These are phyloP conservation scores for Diaporthe velutina DNA, from an alignment of 2,329 filamentous ascomycete species.

Conservation along the genomic window DNA sequence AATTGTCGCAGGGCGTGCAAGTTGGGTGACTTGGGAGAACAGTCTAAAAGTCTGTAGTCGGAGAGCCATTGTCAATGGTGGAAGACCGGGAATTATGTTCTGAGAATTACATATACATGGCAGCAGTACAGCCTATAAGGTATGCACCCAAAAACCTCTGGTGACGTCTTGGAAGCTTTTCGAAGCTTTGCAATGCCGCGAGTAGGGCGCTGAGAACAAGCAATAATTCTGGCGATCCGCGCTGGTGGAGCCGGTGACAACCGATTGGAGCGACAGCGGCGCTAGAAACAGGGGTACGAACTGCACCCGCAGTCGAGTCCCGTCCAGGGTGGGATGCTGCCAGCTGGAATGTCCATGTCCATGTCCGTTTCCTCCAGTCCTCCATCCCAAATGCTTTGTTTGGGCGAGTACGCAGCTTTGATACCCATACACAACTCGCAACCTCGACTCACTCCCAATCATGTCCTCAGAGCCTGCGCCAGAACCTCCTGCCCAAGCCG, in stretches of 20 bases:
- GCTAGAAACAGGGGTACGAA: constrained; percentile 36
- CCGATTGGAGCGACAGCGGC: constrained; percentile 35
- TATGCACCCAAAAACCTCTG: not conserved
- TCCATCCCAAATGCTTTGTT: constrained; percentile 21
- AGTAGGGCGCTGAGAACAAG: not conserved
- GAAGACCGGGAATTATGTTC: no score
- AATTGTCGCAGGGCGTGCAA: constrained; percentile 41
- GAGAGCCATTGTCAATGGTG: constrained; percentile 31
- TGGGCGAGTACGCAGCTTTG: constrained; percentile 32
- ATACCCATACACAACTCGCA: constrained; percentile 8
- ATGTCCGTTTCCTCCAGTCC: constrained; percentile 16
- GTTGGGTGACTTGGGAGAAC: constrained; percentile 28
- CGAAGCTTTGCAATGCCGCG: not conserved
- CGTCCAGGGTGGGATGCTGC: constrained; percentile 37
- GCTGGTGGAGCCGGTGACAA: constrained; percentile 36
- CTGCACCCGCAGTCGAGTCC: constrained; percentile 34
- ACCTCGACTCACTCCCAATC: constrained; percentile 4
- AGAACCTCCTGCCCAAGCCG: constrained; percentile 40
- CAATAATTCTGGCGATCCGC: constrained; percentile 34
- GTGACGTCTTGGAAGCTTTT: constrained; percentile 10
- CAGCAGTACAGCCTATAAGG: not conserved
- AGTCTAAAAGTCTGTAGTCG: constrained; percentile 16
- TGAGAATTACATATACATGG: not conserved
- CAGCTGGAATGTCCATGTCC: constrained; percentile 35
- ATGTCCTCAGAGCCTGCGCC: constrained; percentile 41